Evolutionary conservation across 306 rosid species (phyloP), one percentile per base, ranked within the genome.

Genomic region (Rosa lucieae): DNA sequence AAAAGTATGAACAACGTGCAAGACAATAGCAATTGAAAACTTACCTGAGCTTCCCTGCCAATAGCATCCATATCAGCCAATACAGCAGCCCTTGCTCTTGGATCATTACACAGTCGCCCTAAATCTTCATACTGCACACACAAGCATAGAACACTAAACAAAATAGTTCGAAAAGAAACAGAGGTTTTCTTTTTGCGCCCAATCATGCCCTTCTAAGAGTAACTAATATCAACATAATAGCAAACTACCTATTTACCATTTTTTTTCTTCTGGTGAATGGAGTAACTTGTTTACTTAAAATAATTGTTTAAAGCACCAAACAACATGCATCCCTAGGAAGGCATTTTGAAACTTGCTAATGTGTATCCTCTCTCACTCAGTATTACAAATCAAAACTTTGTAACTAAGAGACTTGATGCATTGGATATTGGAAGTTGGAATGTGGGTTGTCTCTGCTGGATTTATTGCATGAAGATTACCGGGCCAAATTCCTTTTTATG

Each of bases 1-100:
- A 52, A 71, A 63, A 67, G 17, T 63, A 7, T 32, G 18, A 53
- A 49, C 53, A 52, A 44, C 21, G 26, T 76, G 73, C 46, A 68
- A 63, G 73, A 10, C 53, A 62, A 32, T 51, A 72, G 68, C 66
- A 55, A 65, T 43, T 70, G 51, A 73, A 11, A 83, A 82, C 89
- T 82, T 82, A 81, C 99, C 90, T 93, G 94, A 61, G 98, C 94
- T 80, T 96, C 94, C 80, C 82, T 88, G 76, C 99, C 99, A 61
- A 76, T 5, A 40, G 96, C 93, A 84, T 96, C 96, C 96, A 96
- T 88, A 32, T 96, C 96, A 49, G 93, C 97, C 88, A 96, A 82
- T 80, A 96, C 94, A 55, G 94, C 92, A 3, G 96, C 92, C 86
- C 73, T 88, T 56, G 87, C 79, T 89, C 87, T 91, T 66, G 98